Conservation (phyloP, 1,139 yeast genomes). For the Sugiyamaella grinbergsii region DNA sequence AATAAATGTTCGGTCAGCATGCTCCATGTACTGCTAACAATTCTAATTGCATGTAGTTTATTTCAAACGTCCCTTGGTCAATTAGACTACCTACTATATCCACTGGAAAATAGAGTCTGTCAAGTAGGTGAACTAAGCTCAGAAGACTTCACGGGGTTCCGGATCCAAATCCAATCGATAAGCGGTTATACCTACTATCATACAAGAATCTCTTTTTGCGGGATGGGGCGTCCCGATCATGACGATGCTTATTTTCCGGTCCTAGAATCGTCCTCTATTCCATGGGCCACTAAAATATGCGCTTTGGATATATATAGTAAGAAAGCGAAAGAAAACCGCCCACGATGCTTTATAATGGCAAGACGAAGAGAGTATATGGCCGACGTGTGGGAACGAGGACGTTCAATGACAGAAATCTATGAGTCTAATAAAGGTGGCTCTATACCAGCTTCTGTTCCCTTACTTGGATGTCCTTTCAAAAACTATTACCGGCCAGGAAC, state of each 20-base stretch:
- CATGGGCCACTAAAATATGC: constrained; percentile 23
- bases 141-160: constrained; percentile 30
- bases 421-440: not conserved
- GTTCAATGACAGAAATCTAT: not conserved
- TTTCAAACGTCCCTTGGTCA: too few relatives aligned
- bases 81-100: constrained; percentile 15
- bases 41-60: constrained; percentile 10
- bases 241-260: constrained; percentile 33
- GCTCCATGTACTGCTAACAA: not conserved
- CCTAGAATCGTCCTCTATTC: constrained; percentile 6
- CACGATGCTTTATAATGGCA: constrained; percentile 23
- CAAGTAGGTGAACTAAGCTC: constrained; percentile 17
- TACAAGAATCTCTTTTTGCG: constrained; percentile 22
- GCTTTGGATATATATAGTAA: constrained; percentile 8
- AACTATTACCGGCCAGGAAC: constrained; percentile 39
- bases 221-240: constrained; percentile 24
- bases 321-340: constrained; percentile 7
- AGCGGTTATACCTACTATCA: constrained; percentile 24
- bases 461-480: not conserved
- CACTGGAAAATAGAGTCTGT: constrained; percentile 20
- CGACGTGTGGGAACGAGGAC: not conserved
- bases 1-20: not conserved
- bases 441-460: not conserved
- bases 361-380: constrained; percentile 11
- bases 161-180: constrained; percentile 34